Conservation (phyloP, 2,329 filamentous ascomycete species). For the Penicillium occitanis region DNA sequence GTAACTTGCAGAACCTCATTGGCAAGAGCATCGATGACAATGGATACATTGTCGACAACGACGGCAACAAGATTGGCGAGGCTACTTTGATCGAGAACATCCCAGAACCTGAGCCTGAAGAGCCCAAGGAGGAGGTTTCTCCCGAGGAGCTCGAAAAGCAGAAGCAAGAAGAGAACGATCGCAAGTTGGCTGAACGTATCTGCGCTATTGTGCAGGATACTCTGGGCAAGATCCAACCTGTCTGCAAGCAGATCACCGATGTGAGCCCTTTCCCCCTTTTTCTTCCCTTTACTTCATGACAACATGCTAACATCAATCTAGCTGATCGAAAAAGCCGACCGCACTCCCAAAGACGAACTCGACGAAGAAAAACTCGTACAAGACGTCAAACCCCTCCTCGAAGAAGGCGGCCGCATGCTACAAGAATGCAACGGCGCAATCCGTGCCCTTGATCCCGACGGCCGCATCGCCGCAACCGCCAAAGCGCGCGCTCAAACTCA, state of each 20-base stretch:
- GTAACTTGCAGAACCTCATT: conserved; percentile 43
- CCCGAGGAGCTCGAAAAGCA: conserved; percentile 55
- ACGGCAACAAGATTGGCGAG: conserved; percentile 64
- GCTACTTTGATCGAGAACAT: conserved; percentile 53
- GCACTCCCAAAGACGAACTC: conserved; percentile 68
- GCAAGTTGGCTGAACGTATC: conserved; percentile 76
- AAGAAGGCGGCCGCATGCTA: conserved; percentile 78
- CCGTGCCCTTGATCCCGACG: conserved; percentile 84
- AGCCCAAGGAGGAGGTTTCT: conserved; percentile 38
- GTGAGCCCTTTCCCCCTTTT: conserved; percentile 46
- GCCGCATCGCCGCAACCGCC: conserved; percentile 77
- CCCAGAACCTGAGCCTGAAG: conserved; percentile 42
- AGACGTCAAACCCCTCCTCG: conserved; percentile 82
- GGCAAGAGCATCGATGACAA: conserved; percentile 50
- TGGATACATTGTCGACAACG: conserved; percentile 57
- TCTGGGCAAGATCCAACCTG: conserved; percentile 77
- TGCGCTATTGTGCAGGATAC: conserved; percentile 70
- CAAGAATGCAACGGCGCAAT: conserved; percentile 84
- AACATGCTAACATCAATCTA: conserved; percentile 34
- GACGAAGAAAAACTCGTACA: conserved; percentile 88
- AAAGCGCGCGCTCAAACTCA: conserved; percentile 74
- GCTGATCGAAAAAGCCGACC: conserved; percentile 77
- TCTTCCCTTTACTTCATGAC: neutral
- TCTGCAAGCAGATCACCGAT: conserved; percentile 82
- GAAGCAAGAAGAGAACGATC: conserved; percentile 65